Base-by-base conservation (phyloP, 2,329 filamentous ascomycete genomes). In the Microthyrium microscopicum region DNA sequence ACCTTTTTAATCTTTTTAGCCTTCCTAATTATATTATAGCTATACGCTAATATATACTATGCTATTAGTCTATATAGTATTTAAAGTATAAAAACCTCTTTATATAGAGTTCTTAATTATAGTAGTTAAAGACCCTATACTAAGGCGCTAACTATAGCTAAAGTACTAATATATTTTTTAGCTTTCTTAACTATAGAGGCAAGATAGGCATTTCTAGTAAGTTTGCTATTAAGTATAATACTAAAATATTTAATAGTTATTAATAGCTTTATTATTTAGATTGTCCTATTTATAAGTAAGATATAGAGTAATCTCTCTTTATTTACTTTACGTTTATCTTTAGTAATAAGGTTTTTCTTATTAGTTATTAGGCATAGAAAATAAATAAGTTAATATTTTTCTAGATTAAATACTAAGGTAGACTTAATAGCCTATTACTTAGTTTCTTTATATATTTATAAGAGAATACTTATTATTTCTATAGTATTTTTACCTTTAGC, bases 341-440 rank as follows among this genome's bases (percentile, higher is more conserved):
- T 5, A n/a, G n/a, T n/a, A n/a, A n/a, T n/a, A n/a, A n/a, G n/a
- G n/a, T n/a, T n/a, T n/a, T n/a, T n/a, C n/a, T n/a, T n/a, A n/a
- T n/a, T n/a, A n/a, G 29, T 31, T 15, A 8, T 13, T 20, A 5
- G 15, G 16, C 40, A 47, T 39, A 33, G 44, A 34, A 48, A 44
- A 37, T 51, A 40, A 15, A 42, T 47, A 2, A 53, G 44, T 36
- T 46, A 21, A 40, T 44, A 52, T 33, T 52, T 53, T 15, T 45
- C 38, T 31, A 40, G 44, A 4, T 44, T 43, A 33, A 53, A 52
- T 24, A 44, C 36, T 2, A 41, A 47, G 31, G 35, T 42, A 37
- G 51, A 41, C 22, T 30, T 46, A 22, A 25, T 41, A 13, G 43
- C 45, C 46, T 39, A 53, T 15, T 21, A 29, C 26, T 42, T 34